phyloP scores from a whole-genome alignment of 371 early-diverging fungal genomes.

The Blyttiomyces sp. region DNA sequence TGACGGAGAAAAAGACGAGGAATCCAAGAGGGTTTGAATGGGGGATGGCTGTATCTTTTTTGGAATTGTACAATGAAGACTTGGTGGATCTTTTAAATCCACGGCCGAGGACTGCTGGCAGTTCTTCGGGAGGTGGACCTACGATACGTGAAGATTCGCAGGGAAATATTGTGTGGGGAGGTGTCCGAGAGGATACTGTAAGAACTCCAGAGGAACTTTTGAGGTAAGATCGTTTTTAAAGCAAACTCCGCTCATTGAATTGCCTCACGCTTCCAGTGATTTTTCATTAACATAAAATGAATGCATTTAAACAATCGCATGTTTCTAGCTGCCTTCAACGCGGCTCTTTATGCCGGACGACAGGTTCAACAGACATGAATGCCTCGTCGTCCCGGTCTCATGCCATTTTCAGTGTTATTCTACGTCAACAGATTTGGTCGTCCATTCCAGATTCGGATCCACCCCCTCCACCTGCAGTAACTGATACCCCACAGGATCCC shows the following conservation, averaged over 20 bases:
- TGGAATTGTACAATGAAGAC: slow-evolving; percentile 73
- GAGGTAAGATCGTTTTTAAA: too few relatives aligned
- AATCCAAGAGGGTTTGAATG: slow-evolving; percentile 34
- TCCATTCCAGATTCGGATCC: neutral
- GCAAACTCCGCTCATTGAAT: neutral
- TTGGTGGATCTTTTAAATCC: slow-evolving; percentile 48
- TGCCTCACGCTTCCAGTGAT: too few relatives aligned
- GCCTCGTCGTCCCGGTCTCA: slow-evolving; percentile 93
- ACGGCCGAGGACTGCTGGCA: slow-evolving; percentile 31
- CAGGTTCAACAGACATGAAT: slow-evolving; percentile 97
- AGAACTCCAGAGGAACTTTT: slow-evolving; percentile 74
- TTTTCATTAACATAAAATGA: neutral
- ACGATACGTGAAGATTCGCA: slow-evolving; percentile 88
- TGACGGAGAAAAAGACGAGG: slow-evolving; percentile 2
- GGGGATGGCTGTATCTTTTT: slow-evolving; percentile 42
- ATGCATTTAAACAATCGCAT: neutral
- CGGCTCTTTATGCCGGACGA: slow-evolving; percentile 62
- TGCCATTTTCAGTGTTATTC: slow-evolving; percentile 93
- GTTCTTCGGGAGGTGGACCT: slow-evolving; percentile 31
- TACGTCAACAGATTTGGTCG: slow-evolving; percentile 42
- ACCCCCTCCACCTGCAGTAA: neutral
- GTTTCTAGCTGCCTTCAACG: slow-evolving; percentile 19
- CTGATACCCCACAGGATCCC: neutral
- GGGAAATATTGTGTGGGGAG: slow-evolving; percentile 87
- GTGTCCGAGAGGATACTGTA: slow-evolving; percentile 82